Conservation (phyloP, 148 eudicot species). For the Rhododendron kiyosumense region DNA sequence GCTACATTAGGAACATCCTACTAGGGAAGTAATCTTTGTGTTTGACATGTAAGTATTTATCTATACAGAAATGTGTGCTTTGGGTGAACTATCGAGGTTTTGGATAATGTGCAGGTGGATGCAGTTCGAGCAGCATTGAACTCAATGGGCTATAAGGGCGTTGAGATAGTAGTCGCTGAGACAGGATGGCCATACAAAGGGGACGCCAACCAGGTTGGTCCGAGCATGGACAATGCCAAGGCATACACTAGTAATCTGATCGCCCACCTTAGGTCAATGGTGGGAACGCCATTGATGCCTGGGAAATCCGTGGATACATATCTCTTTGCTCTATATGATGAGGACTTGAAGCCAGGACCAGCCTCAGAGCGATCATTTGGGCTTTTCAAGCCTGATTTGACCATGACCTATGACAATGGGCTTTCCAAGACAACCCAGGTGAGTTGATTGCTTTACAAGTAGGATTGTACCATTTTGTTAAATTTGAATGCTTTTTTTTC, state of each 20-base stretch:
- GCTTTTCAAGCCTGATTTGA: constrained; percentile 61
- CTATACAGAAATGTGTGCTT: background rate
- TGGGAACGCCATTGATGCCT: constrained; percentile 88
- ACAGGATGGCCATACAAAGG: constrained; percentile 95
- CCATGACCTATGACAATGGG: constrained; percentile 58
- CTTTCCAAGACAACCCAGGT: constrained; percentile 54
- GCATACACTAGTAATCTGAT: constrained; percentile 70
- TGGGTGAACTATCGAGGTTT: background rate
- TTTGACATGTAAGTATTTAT: background rate
- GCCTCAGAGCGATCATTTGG: constrained; percentile 71
- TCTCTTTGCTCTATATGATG: constrained; percentile 85
- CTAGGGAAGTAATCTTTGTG: background rate
- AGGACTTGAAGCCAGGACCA: constrained; percentile 78
- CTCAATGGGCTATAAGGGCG: constrained; percentile 62
- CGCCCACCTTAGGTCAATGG: constrained; percentile 61
- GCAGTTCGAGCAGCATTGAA: constrained; percentile 69
- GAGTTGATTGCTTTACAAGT: background rate
- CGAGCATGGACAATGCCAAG: constrained; percentile 73
- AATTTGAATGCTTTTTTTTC: background rate
- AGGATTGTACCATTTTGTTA: background rate
- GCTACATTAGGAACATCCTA: background rate
- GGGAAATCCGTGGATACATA: constrained; percentile 79
- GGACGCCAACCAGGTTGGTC: constrained; percentile 64
- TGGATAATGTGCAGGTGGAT: constrained; percentile 53
- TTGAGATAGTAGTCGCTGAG: constrained; percentile 84